phyloP scores from a whole-genome alignment of 2,329 filamentous ascomycete species.

The Diaporthe citriasiana region DNA sequence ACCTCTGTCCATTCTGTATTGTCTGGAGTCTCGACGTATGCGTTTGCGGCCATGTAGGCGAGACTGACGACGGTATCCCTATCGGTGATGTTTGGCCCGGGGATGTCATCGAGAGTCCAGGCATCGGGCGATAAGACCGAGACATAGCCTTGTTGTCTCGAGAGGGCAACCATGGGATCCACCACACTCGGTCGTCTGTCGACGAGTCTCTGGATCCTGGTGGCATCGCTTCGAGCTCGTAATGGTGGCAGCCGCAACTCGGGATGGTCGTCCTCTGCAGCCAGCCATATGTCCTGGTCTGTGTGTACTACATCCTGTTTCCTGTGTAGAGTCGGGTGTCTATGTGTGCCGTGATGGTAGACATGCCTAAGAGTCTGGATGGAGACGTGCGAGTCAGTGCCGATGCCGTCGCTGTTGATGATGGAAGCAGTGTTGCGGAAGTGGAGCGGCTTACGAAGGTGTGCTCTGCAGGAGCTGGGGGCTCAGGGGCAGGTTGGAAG shows the following conservation, averaged over 20 bases:
- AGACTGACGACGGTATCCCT: constrained; percentile 87
- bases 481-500: constrained; percentile 55
- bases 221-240: constrained; percentile 72
- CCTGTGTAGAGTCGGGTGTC: constrained; percentile 82
- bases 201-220: constrained; percentile 83
- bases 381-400: constrained; percentile 8
- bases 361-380: constrained; percentile 82
- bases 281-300: constrained; percentile 71
- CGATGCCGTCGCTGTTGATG: not conserved
- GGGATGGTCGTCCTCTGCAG: constrained; percentile 69
- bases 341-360: constrained; percentile 89
- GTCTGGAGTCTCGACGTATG: constrained; percentile 82
- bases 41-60: constrained; percentile 89
- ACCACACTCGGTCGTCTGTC: constrained; percentile 84
- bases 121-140: constrained; percentile 78
- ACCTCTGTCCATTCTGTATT: constrained; percentile 88
- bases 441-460: constrained; percentile 61
- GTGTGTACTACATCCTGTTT: constrained; percentile 76
- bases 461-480: constrained; percentile 66
- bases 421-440: not conserved
- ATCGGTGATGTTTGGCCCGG: constrained; percentile 86
- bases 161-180: constrained; percentile 81
- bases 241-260: constrained; percentile 67
- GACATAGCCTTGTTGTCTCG: constrained; percentile 77
- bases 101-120: constrained; percentile 86